Evolutionary conservation across 1,284 basidiomycete species (phyloP).

Genomic region (Papiliotrema laurentii): DNA sequence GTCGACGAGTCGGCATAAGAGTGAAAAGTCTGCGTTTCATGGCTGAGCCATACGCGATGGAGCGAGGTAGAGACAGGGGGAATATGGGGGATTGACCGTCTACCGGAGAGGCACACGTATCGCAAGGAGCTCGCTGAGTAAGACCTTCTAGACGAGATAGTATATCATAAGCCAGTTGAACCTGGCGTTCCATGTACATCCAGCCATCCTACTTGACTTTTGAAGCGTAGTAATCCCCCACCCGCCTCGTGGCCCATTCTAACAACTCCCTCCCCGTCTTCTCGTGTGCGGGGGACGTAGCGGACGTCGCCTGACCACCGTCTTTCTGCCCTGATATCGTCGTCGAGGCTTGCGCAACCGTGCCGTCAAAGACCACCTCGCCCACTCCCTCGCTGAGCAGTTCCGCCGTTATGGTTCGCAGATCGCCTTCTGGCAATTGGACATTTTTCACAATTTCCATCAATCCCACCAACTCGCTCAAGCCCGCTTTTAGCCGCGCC

Average conservation of each 20-base stretch:
- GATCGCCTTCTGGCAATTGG: constrained; percentile 16
- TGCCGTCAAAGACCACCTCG: constrained; percentile 16
- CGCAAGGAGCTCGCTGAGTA: too few species aligned
- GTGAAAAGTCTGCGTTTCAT: too few species aligned
- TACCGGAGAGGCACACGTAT: too few species aligned
- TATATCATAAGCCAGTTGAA: too few species aligned
- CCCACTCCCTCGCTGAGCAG: constrained; percentile 24
- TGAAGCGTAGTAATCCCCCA: constrained; percentile 29
- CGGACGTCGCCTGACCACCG: not conserved
- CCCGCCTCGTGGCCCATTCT: constrained; percentile 24
- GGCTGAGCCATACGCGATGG: too few species aligned
- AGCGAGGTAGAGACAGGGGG: too few species aligned
- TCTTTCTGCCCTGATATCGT: not conserved
- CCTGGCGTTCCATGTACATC: too few species aligned
- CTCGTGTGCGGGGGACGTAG: not conserved
- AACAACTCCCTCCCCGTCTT: constrained; percentile 22
- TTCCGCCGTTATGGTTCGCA: constrained; percentile 5
- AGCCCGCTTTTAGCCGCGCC: constrained; percentile 13
- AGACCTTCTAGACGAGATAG: too few species aligned
- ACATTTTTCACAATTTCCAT: constrained; percentile 34
- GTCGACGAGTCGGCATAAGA: too few species aligned
- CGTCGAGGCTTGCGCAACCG: not conserved
- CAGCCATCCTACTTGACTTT: constrained; percentile 10
- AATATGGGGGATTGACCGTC: too few species aligned
- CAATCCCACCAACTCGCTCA: constrained; percentile 23